Base-by-base conservation (phyloP, 2,329 filamentous ascomycete species). In the Rhytidhysteron rufulum region DNA sequence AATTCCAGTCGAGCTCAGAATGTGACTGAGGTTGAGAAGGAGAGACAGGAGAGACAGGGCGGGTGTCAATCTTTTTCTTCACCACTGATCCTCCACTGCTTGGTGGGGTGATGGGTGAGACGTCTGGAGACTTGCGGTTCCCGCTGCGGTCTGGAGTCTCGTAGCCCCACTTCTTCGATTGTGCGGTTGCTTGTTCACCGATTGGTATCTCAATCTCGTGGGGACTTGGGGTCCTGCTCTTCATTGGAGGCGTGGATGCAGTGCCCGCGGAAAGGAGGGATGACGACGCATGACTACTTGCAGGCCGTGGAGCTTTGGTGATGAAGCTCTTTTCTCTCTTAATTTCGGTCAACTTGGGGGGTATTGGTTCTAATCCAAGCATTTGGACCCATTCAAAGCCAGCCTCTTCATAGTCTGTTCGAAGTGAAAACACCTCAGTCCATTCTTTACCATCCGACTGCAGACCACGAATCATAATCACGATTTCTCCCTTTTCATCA, bases 341-440 rank as follows among this genome's bases (percentile, higher is more conserved):
- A 40, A 72, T 45, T 15, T 65, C 58, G 4, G 56, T 71, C 21
- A 83, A 71, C 29, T 70, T 69, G 30, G 82, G 81, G 17, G 81
- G 81, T 24, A 82, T 68, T 20, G 83, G 83, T 24, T 72, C 71
- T 21, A 78, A 65, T n/a, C 81, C 80, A n/a, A 97, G 70, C 66
- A 96, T 87, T 29, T 86, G 78, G 27, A 96, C 72, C 93, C 93
- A 98, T 65, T 97, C 93, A 13, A 79, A 70, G 5, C 85, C 82
- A 43, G 89, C 82, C 41, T 87, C 83, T 46, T 89, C 83, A 57
- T 87, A 80, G 39, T 90, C 84, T 3, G 86, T 80, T 8, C 75
- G 78, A 13, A 97, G 72, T n/a, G 80, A 83, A 43, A 97, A 71
- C 5, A 95, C 71, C 66, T 98, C 90, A 46, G 83, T 83, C 90